Base-by-base conservation (phyloP, 306 rosid genomes). In the Calophaca sinica region DNA sequence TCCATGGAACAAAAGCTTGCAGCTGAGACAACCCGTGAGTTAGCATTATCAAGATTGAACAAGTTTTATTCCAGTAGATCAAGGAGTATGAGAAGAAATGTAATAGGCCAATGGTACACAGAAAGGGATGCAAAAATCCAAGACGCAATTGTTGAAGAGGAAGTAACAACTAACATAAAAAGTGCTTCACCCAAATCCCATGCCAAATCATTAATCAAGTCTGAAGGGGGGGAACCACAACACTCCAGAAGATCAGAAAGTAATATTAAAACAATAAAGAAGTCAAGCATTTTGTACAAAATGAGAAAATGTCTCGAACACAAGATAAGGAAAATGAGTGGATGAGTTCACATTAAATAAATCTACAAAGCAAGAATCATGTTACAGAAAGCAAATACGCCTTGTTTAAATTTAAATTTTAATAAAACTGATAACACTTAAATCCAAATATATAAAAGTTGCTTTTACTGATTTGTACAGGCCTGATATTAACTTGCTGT, bases 1-100 rank as follows among this genome's bases (percentile, higher is more conserved):
- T 51, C 84, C 15, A 15, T 20, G 44, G 89, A 78, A 28, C 81
- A 86, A 63, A 90, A 81, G 75, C 80, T 58, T 52, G 83, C 77
- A 6, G 84, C 88, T 3, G 82, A 83, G 62, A 79, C 80, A 35
- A 68, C 76, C 45, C 73, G 52, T 2, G 83, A 87, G 35, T 67
- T 78, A 3, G 82, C 79, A 59, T 83, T 80, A 62, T 77, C 76
- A 35, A 83, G 83, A 78, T 46, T 86, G 74, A 76, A 81, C 51
- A 68, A 78, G 32, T 51, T 80, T 35, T 36, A 58, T 45, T 59
- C 85, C 9, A 62, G 62, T 20, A 72, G 62, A 71, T 44, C 71
- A 52, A 8, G 38, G 62, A 68, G 78, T 45, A 66, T 55, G 63
- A 39, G 75, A 79, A 83, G 80, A 69, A 41, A 69, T 35, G 36